These are phyloP conservation scores for Gelatoporia subvermispora DNA, from an alignment of 768 basidiomycete genomes.

Conservation along the genomic window DNA sequence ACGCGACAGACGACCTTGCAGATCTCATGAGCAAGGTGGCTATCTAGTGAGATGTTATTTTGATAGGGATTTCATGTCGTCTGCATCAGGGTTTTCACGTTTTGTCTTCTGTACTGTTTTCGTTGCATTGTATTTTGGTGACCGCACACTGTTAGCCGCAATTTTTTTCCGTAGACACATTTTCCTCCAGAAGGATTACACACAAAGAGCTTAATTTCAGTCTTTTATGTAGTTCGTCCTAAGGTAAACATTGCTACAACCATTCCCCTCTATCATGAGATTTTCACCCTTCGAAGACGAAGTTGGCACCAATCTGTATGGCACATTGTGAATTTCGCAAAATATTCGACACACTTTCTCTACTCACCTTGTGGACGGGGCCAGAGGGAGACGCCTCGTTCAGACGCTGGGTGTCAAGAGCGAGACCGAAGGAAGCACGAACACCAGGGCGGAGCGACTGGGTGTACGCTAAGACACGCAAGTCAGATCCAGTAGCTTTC, in stretches of 20 bases:
- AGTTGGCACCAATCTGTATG: slow-evolving; percentile 60
- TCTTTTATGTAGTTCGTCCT: neutral
- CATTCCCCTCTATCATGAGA: neutral
- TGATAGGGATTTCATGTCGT: no score
- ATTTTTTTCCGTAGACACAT: no score
- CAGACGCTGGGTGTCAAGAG: slow-evolving; percentile 89
- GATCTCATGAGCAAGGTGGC: slow-evolving; percentile 62
- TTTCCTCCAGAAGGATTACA: no score
- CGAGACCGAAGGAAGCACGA: slow-evolving; percentile 89
- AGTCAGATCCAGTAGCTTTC: slow-evolving; percentile 7
- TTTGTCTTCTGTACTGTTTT: no score
- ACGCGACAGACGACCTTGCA: slow-evolving; percentile 53
- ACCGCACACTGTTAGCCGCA: no score
- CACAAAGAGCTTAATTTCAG: no score
- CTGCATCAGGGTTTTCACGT: no score
- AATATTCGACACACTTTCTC: neutral
- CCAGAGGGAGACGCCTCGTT: slow-evolving; percentile 60
- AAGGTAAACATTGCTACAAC: neutral
- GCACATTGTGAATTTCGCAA: neutral
- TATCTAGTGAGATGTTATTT: slow-evolving; percentile 10
- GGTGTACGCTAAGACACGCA: slow-evolving; percentile 61
- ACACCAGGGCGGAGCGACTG: slow-evolving; percentile 93
- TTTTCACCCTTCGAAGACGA: slow-evolving; percentile 57
- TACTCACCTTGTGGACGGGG: slow-evolving; percentile 69
- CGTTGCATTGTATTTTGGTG: no score